Conservation (phyloP, 1,284 basidiomycete genomes). For the Pyrrhoderma noxium region DNA sequence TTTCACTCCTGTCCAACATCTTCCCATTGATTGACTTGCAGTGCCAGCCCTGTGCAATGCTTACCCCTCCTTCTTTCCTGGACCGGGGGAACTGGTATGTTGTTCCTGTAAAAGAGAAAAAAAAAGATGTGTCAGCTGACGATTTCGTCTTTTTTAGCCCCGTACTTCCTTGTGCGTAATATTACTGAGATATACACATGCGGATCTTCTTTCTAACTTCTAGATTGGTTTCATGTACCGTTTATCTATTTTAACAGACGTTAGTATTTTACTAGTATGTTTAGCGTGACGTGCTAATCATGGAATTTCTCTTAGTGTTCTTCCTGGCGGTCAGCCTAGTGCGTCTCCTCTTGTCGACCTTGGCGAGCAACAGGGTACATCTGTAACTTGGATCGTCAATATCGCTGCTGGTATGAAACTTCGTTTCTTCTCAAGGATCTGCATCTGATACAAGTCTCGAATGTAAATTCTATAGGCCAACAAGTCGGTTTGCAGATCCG, state of each 20-base stretch:
- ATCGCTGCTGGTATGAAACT: constrained; percentile 30
- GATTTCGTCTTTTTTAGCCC: constrained; percentile 5
- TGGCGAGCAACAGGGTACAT: constrained; percentile 28
- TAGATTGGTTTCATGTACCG: neutral
- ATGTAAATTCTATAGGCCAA: constrained; percentile 27
- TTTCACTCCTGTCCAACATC: neutral
- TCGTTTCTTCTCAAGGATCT: constrained; percentile 8
- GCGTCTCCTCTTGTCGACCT: constrained; percentile 35
- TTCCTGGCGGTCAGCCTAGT: constrained; percentile 33
- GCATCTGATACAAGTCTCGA: no score
- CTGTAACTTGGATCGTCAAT: constrained; percentile 42
- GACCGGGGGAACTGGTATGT: constrained; percentile 45
- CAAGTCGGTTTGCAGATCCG: constrained; percentile 43
- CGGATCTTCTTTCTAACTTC: constrained; percentile 1
- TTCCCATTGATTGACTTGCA: constrained; percentile 20
- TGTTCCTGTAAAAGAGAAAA: neutral
- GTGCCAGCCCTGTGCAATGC: constrained; percentile 40
- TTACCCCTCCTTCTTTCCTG: constrained; percentile 43
- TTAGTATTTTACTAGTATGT: neutral
- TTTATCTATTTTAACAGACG: constrained; percentile 22
- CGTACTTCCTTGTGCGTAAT: constrained; percentile 19
- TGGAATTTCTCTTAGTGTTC: constrained; percentile 29
- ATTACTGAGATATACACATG: neutral
- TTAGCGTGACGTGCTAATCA: neutral
- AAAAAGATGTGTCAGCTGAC: neutral